phyloP scores from a whole-genome alignment of 495 filamentous ascomycete species.

The Neurospora sp. region DNA sequence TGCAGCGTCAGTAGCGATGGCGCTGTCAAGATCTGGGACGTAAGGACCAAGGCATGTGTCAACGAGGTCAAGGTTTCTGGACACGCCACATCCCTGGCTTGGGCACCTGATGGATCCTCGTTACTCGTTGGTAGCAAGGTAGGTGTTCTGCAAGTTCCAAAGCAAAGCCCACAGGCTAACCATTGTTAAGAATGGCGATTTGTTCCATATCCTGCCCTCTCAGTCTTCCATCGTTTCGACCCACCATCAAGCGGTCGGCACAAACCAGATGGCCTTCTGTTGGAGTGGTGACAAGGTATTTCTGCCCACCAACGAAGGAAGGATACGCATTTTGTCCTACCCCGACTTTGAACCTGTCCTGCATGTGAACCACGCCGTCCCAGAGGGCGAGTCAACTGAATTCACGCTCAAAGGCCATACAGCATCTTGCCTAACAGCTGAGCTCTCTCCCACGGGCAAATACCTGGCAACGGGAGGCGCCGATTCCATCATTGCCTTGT shows the following conservation, averaged over 20 bases:
- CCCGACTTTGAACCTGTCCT: slow-evolving; percentile 45
- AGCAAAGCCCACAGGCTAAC: not conserved
- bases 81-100: slow-evolving; percentile 72
- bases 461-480: slow-evolving; percentile 83
- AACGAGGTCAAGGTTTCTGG: slow-evolving; percentile 75
- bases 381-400: slow-evolving; percentile 30
- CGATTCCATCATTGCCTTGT: slow-evolving; percentile 80
- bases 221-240: slow-evolving; percentile 43
- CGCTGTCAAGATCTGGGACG: slow-evolving; percentile 86
- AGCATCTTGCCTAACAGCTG: slow-evolving; percentile 59
- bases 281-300: slow-evolving; percentile 64
- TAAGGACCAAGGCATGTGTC: slow-evolving; percentile 65
- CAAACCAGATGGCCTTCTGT: slow-evolving; percentile 76
- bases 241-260: slow-evolving; percentile 63
- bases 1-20: slow-evolving; percentile 81
- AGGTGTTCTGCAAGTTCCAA: slow-evolving; percentile 3
- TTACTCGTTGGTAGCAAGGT: slow-evolving; percentile 84
- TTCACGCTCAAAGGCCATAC: slow-evolving; percentile 75
- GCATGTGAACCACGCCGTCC: slow-evolving; percentile 24
- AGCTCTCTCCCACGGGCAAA: slow-evolving; percentile 63
- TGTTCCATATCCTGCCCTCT: slow-evolving; percentile 53
- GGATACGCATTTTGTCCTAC: slow-evolving; percentile 70
- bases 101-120: slow-evolving; percentile 76
- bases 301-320: slow-evolving; percentile 73
- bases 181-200: slow-evolving; percentile 50